These are phyloP conservation scores for Thielaviopsis punctulata DNA, from an alignment of 2,329 filamentous ascomycete species.

Conservation along the genomic window DNA sequence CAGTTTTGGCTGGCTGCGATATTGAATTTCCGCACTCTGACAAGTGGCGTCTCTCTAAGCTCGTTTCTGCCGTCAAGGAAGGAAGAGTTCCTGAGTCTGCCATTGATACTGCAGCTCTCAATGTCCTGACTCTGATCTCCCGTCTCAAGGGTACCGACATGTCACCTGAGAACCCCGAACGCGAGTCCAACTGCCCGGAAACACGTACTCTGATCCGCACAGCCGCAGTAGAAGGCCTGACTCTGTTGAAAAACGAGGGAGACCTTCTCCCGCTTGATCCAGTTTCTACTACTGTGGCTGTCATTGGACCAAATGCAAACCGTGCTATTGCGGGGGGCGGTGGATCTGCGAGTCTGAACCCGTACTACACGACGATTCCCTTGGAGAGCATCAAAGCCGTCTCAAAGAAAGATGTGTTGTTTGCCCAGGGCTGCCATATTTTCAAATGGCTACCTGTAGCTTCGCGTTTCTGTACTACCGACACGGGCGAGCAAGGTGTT, in stretches of 20 bases:
- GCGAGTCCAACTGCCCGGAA: conserved; percentile 37
- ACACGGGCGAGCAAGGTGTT: conserved; percentile 41
- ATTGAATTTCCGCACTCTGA: conserved; percentile 40
- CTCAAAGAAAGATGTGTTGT: conserved; percentile 37
- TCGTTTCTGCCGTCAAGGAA: conserved; percentile 32
- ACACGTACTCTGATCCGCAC: conserved; percentile 42
- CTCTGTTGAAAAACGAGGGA: conserved; percentile 45
- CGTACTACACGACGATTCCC: conserved; percentile 50
- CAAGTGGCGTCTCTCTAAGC: conserved; percentile 39
- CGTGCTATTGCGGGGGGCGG: conserved; percentile 50
- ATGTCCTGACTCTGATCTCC: conserved; percentile 41
- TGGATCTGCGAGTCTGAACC: conserved; percentile 50
- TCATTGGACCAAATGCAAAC: conserved; percentile 52
- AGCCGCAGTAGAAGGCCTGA: conserved; percentile 44
- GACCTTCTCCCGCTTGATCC: conserved; percentile 39
- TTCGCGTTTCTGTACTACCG: conserved; percentile 38
- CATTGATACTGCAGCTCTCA: conserved; percentile 40
- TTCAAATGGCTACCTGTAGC: conserved; percentile 49
- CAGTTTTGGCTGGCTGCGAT: conserved; percentile 37
- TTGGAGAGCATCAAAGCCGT: conserved; percentile 42
- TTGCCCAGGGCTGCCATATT: conserved; percentile 44
- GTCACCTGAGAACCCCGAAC: conserved; percentile 37
- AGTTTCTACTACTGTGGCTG: conserved; percentile 39
- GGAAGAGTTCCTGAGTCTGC: conserved; percentile 30
- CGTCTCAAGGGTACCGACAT: conserved; percentile 43